Evolutionary conservation across 139 green algal genomes (phyloP).

Genomic region (Parachlorella kessleri): DNA sequence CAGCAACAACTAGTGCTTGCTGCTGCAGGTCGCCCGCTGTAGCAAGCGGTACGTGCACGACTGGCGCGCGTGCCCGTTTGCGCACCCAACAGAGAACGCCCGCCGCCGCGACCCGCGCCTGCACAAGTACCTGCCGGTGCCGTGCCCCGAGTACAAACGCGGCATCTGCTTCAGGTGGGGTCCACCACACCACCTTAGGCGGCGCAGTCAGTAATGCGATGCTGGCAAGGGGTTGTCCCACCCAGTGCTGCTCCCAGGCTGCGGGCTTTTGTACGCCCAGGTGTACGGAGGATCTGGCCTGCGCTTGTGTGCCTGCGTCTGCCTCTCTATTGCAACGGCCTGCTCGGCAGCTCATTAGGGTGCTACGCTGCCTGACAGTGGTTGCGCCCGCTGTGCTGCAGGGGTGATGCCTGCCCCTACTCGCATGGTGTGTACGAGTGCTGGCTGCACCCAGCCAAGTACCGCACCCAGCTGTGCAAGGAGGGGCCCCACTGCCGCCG

Average conservation of each 20-base stretch:
- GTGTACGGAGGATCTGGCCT: too few species aligned
- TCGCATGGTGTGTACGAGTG: slow-evolving; percentile 92
- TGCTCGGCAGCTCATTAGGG: too few species aligned
- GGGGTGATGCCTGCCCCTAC: slow-evolving; percentile 82
- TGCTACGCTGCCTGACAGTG: not conserved
- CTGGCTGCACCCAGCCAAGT: slow-evolving; percentile 90
- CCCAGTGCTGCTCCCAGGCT: not conserved
- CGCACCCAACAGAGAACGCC: slow-evolving; percentile 97
- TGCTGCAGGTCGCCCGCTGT: slow-evolving; percentile 72
- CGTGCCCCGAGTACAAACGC: slow-evolving; percentile 96
- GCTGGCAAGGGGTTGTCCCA: not conserved
- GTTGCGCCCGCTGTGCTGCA: slow-evolving; percentile 1
- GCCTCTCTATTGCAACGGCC: too few species aligned
- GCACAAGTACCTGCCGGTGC: slow-evolving; percentile 84
- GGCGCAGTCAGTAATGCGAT: too few species aligned
- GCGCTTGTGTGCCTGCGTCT: not conserved
- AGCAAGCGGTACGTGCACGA: slow-evolving; percentile 91
- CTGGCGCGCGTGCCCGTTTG: slow-evolving; percentile 96
- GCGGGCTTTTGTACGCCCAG: too few species aligned
- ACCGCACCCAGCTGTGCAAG: slow-evolving; percentile 91
- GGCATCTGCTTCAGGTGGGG: slow-evolving; percentile 51
- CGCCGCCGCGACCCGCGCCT: slow-evolving; percentile 87
- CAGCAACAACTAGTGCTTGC: too few species aligned
- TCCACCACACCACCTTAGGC: too few species aligned
- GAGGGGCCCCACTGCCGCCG: slow-evolving; percentile 76